These are phyloP conservation scores for Trematosphaeria pertusa DNA, from an alignment of 2,329 filamentous ascomycete genomes.

Conservation along the genomic window DNA sequence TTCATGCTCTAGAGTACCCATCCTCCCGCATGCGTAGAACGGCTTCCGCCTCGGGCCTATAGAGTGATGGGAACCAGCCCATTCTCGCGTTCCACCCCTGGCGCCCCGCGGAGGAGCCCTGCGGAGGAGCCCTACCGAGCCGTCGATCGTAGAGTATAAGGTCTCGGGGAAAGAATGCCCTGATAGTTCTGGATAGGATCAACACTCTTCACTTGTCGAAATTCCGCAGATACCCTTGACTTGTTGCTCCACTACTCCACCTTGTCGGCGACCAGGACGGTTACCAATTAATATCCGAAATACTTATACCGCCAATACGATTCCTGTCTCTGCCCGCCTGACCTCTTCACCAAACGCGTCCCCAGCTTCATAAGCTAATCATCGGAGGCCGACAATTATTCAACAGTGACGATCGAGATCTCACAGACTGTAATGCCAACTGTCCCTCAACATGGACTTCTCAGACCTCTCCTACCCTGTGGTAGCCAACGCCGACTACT, in stretches of 20 bases:
- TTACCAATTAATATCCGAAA: background rate
- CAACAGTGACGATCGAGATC: background rate
- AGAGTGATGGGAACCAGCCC: background rate
- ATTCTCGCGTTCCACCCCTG: background rate
- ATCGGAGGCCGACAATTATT: background rate
- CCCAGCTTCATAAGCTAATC: background rate
- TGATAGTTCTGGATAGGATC: background rate
- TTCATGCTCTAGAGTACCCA: background rate
- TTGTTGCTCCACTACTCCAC: too few species aligned
- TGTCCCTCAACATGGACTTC: conserved; percentile 9
- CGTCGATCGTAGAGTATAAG: background rate
- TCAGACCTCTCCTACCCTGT: conserved; percentile 11
- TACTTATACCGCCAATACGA: background rate
- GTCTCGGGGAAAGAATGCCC: background rate
- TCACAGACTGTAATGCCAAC: background rate
- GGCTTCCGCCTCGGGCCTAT: background rate
- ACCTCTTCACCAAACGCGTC: background rate
- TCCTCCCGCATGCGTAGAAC: background rate
- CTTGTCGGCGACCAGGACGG: too few species aligned
- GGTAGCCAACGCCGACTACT: conserved; percentile 17
- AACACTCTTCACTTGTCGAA: background rate
- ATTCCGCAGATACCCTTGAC: background rate
- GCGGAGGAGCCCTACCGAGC: background rate
- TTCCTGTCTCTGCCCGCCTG: background rate
- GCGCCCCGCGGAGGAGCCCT: background rate